Evolutionary conservation across 2,329 filamentous ascomycete genomes (phyloP).

Genomic region (Coleophoma cylindrospora): DNA sequence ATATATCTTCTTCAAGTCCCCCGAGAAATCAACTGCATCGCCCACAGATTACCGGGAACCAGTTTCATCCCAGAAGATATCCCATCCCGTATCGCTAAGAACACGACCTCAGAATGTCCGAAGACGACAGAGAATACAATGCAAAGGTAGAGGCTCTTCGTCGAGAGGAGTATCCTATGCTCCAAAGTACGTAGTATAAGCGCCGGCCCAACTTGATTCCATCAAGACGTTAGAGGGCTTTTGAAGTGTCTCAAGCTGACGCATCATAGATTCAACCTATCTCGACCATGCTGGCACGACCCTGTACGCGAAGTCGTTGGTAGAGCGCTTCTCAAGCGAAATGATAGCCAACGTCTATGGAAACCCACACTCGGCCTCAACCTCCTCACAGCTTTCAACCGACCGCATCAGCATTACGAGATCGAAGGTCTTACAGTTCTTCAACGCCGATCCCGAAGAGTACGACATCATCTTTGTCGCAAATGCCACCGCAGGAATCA

Average conservation of each 20-base stretch:
- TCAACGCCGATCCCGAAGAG: conserved; percentile 71
- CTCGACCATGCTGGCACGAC: conserved; percentile 91
- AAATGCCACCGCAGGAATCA: conserved; percentile 89
- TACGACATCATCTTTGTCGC: conserved; percentile 88
- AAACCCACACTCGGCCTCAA: conserved; percentile 85
- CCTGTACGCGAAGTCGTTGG: conserved; percentile 69
- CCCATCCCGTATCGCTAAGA: too few relatives aligned
- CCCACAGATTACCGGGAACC: too few relatives aligned
- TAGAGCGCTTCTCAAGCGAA: conserved; percentile 75
- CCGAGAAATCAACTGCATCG: too few relatives aligned
- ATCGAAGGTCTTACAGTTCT: conserved; percentile 64
- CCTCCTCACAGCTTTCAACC: conserved; percentile 72
- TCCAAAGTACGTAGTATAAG: conserved; percentile 45
- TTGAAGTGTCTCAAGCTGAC: background rate
- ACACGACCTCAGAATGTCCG: too few relatives aligned
- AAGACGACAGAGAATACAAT: conserved; percentile 41
- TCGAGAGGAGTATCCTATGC: conserved; percentile 62
- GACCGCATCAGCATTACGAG: conserved; percentile 70
- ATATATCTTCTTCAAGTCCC: too few relatives aligned
- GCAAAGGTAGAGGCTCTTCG: conserved; percentile 52
- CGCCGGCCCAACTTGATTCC: background rate
- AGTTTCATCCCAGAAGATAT: too few relatives aligned
- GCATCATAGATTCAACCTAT: conserved; percentile 42
- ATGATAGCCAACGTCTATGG: conserved; percentile 76
- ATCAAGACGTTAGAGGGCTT: background rate